Evolutionary conservation across 768 basidiomycete species (phyloP).

Genomic region (Suillus ampliporus): DNA sequence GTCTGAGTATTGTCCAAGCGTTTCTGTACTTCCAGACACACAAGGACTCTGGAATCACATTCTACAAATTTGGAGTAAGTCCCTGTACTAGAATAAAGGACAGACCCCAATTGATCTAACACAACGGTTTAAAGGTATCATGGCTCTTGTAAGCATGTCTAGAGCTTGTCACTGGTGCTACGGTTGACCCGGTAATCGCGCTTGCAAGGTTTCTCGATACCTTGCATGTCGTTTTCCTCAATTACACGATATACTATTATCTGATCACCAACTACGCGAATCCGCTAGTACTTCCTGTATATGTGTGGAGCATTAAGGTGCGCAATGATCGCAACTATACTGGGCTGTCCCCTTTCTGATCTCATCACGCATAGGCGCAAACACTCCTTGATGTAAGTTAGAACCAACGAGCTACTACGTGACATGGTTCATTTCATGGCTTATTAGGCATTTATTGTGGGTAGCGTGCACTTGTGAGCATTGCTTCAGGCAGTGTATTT

Average conservation of each 20-base stretch:
- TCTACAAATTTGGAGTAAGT: slow-evolving; percentile 46
- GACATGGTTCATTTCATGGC: neutral
- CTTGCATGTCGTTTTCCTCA: slow-evolving; percentile 55
- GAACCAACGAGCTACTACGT: neutral
- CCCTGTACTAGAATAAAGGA: neutral
- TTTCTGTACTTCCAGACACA: slow-evolving; percentile 53
- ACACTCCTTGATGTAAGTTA: neutral
- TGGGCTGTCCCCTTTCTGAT: neutral
- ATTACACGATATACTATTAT: slow-evolving; percentile 63
- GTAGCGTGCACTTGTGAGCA: neutral
- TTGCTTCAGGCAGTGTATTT: neutral
- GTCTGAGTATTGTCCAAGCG: slow-evolving; percentile 59
- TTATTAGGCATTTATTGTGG: neutral
- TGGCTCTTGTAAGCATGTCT: slow-evolving; percentile 36
- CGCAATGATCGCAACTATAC: neutral
- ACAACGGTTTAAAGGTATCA: slow-evolving; percentile 39
- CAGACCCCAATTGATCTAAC: neutral
- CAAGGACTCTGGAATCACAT: slow-evolving; percentile 35
- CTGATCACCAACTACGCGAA: slow-evolving; percentile 60
- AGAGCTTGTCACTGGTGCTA: slow-evolving; percentile 18
- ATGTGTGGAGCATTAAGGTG: slow-evolving; percentile 53
- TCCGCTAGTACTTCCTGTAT: slow-evolving; percentile 44
- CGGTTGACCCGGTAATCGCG: slow-evolving; percentile 9
- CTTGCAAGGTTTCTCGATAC: slow-evolving; percentile 55
- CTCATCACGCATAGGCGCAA: neutral